Percentiles rank a stretch among this genome's conserved stretches.
Evolutionary conservation across 1,139 yeast species (phyloP).

Genomic region (Scheffersomyces quercinus): DNA sequence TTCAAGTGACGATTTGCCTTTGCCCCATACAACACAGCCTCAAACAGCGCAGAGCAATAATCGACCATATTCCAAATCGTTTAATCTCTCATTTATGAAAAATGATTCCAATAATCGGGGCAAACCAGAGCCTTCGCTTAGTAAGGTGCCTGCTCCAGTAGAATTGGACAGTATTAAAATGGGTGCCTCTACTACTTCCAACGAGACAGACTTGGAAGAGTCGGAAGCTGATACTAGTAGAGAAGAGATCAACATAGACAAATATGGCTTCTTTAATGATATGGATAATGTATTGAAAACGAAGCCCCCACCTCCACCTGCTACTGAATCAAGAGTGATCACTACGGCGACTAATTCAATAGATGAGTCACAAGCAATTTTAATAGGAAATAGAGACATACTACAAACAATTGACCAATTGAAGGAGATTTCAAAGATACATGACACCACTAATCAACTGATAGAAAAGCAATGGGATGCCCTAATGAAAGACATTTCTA

Average conservation of each 20-base stretch:
- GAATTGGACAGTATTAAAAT: slow-evolving; percentile 47
- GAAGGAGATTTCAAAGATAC: slow-evolving; percentile 32
- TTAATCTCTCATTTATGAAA: slow-evolving; percentile 2
- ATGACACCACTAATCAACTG: slow-evolving; percentile 32
- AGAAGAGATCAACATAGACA: slow-evolving; percentile 39
- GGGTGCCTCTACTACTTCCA: slow-evolving; percentile 5
- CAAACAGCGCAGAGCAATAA: not conserved
- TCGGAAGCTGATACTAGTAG: not conserved
- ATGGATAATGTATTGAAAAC: slow-evolving; percentile 5
- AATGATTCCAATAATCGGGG: not conserved
- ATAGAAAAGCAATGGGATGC: slow-evolving; percentile 37
- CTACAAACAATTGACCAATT: slow-evolving; percentile 24
- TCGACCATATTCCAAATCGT: slow-evolving; percentile 9
- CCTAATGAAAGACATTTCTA: slow-evolving; percentile 27
- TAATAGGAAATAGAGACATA: slow-evolving; percentile 14
- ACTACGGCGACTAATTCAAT: not conserved
- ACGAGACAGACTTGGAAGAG: not conserved
- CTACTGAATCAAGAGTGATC: not conserved
- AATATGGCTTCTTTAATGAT: slow-evolving; percentile 50
- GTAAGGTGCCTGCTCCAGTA: slow-evolving; percentile 32
- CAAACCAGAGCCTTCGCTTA: not conserved
- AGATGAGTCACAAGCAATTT: slow-evolving; percentile 11
- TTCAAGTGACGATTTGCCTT: slow-evolving; percentile 16
- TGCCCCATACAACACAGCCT: not conserved
- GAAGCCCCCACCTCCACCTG: not conserved